Evolutionary conservation across 2,329 filamentous ascomycete species (phyloP).

Genomic region (Hymenoscyphus fructigenus): DNA sequence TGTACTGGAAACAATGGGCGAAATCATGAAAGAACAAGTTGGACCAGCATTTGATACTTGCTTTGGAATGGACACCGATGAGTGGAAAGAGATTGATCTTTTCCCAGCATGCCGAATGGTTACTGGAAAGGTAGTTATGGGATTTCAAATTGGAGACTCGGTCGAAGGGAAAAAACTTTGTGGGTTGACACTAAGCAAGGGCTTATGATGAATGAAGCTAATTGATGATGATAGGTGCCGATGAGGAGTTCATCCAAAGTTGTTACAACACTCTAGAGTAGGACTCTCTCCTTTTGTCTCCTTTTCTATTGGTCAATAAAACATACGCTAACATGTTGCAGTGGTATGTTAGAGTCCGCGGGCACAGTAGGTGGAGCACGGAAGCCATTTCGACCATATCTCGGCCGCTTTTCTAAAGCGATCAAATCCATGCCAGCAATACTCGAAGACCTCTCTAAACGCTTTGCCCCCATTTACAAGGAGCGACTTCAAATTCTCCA

Average conservation of each 20-base stretch:
- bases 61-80: background rate
- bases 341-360: background rate
- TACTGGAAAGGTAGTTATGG: background rate
- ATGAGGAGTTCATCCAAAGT: background rate
- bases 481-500: background rate
- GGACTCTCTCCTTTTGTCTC: background rate
- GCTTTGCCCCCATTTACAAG: background rate
- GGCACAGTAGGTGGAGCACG: background rate
- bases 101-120: background rate
- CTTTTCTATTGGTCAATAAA: background rate
- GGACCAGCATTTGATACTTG: background rate
- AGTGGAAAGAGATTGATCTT: background rate
- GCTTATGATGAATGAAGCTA: background rate
- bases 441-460: background rate
- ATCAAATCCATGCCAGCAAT: background rate
- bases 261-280: background rate
- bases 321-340: background rate
- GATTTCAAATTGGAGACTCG: background rate
- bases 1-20: background rate
- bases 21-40: background rate
- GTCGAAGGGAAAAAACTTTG: background rate
- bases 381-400: background rate
- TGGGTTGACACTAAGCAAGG: background rate
- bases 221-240: background rate
- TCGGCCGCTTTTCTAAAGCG: background rate